phyloP scores from a whole-genome alignment of 1,284 basidiomycete species.

The Rhizoctonia solani region DNA sequence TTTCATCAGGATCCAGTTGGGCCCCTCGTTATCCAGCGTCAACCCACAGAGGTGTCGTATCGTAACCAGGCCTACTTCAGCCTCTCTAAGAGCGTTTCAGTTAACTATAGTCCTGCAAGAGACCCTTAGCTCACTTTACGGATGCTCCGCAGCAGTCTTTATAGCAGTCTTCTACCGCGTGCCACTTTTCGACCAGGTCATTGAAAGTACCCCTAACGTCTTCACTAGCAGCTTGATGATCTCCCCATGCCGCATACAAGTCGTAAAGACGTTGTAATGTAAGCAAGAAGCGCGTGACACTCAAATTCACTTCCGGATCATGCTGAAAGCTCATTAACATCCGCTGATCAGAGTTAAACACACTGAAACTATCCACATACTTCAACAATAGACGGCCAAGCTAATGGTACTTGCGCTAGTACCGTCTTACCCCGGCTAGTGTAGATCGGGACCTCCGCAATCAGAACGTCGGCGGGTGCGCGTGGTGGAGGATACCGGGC shows the following conservation, averaged over 20 bases:
- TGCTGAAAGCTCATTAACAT: not conserved
- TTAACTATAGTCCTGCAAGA: not conserved
- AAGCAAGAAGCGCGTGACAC: slow-evolving; percentile 4
- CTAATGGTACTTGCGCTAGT: not conserved
- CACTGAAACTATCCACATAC: not conserved
- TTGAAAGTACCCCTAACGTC: slow-evolving; percentile 2
- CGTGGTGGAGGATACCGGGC: not conserved
- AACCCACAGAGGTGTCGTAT: not conserved
- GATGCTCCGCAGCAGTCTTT: not conserved
- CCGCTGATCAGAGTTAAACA: not conserved
- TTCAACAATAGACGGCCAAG: slow-evolving; percentile 10
- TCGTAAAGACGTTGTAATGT: not conserved
- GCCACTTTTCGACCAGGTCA: not conserved
- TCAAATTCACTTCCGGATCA: slow-evolving; percentile 1
- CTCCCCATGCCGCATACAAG: not conserved
- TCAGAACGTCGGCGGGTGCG: not conserved
- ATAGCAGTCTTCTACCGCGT: not conserved
- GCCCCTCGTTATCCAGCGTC: not conserved
- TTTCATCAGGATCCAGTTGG: not conserved
- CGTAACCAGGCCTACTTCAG: not conserved
- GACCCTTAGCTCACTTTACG: not conserved
- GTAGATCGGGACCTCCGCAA: not conserved
- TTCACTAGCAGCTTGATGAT: not conserved
- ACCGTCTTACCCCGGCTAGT: not conserved
- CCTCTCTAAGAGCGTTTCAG: not conserved